Evolutionary conservation across 2,329 filamentous ascomycete species (phyloP).

Genomic region (Trichoderma afroharzianum): DNA sequence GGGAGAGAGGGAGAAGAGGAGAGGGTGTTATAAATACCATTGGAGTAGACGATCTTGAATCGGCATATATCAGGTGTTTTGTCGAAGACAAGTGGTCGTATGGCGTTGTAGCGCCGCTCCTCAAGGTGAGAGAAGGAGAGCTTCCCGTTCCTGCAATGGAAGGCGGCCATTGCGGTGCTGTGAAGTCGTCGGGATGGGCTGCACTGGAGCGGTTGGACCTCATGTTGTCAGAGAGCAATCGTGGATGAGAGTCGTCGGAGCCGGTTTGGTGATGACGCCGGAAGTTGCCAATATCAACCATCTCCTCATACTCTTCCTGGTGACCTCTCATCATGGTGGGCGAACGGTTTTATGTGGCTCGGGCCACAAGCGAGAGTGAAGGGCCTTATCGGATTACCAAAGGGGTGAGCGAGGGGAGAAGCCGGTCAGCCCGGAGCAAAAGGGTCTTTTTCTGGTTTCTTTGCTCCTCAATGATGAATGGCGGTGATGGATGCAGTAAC

Average conservation of each 20-base stretch:
- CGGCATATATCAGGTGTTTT: slow-evolving; percentile 24
- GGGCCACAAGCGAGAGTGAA: slow-evolving; percentile 14
- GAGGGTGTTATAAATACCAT: slow-evolving; percentile 23
- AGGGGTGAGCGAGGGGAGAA: neutral
- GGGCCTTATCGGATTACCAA: neutral
- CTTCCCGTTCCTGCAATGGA: slow-evolving; percentile 26
- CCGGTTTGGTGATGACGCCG: slow-evolving; percentile 17
- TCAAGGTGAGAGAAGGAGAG: slow-evolving; percentile 24
- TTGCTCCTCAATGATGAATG: neutral
- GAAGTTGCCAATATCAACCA: slow-evolving; percentile 20
- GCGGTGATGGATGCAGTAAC: neutral
- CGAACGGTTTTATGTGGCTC: neutral
- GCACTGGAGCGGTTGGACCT: slow-evolving; percentile 17
- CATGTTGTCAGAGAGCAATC: slow-evolving; percentile 11
- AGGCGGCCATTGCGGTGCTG: slow-evolving; percentile 27
- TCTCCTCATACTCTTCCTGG: slow-evolving; percentile 22
- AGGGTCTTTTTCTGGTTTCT: neutral
- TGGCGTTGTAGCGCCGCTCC: slow-evolving; percentile 27
- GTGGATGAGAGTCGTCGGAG: slow-evolving; percentile 17
- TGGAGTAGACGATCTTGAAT: slow-evolving; percentile 29
- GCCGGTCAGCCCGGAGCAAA: neutral
- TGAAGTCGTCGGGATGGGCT: slow-evolving; percentile 20
- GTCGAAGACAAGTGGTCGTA: slow-evolving; percentile 22
- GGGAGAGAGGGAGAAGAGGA: neutral
- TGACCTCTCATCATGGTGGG: slow-evolving; percentile 23